Base-by-base conservation (phyloP, 768 basidiomycete genomes). In the Heimioporus sp. region DNA sequence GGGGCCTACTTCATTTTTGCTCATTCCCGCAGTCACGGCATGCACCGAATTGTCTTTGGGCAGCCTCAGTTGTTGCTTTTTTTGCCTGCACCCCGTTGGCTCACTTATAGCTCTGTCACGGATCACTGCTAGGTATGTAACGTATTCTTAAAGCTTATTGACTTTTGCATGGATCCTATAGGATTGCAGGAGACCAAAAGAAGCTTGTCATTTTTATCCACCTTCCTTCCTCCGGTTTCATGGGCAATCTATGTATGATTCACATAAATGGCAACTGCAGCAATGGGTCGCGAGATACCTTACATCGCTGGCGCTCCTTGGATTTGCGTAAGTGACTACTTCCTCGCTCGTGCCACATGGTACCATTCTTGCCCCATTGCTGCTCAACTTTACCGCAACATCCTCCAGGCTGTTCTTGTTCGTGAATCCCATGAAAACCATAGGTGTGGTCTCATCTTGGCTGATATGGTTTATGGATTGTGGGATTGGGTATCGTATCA, bases 161-260 rank as follows among this genome's bases (percentile, higher is more conserved):
- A 95, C 92, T 1, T 98, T 98, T 68, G 97, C 96, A 1, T 99
- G 97, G 96, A 96, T 96, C 62, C 87, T 94, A 11, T 85, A 82
- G 68, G 97, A 99, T 67, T 94, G 94, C 6, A 76, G 86, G 38
- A 75, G 86, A 45, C 80, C 85, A 16, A 63, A 72, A 28, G 84
- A 84, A 67, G 93, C 92, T 51, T 36, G 79, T 69, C 8, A 10
- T 48, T 49, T 39, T n/a, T 19, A 6, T 28, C 4, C 13, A 41
- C 32, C n/a, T 20, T 44, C 30, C 30, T 10, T 24, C n/a, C 12
- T 35, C 20, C 3, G 21, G 9, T 10, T 42, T 57, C n/a, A 58
- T 45, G 13, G 28, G 36, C 17, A 35, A 24, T 24, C 38, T 44
- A 32, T 17, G 30, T 47, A 95, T 89, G 87, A 93, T 28, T 72